Evolutionary conservation across 1,139 yeast species (phyloP).

Genomic region (Yamadazyma diddensiae): DNA sequence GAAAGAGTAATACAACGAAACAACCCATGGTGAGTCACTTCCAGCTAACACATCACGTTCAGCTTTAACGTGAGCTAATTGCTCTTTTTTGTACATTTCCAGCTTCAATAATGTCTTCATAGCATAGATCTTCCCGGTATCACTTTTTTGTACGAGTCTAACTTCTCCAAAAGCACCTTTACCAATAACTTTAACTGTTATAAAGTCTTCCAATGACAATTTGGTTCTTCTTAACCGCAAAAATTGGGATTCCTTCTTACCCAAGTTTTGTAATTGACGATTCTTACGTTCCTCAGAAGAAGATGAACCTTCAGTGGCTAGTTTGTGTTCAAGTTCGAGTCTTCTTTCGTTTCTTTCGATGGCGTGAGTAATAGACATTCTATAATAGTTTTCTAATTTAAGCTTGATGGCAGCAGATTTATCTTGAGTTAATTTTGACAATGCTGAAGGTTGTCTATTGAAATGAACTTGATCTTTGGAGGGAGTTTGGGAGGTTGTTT

Average conservation of each 20-base stretch:
- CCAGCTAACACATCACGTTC: constrained; percentile 86
- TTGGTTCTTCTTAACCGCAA: constrained; percentile 74
- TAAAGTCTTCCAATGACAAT: constrained; percentile 69
- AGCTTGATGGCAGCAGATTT: constrained; percentile 71
- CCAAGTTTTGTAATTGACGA: constrained; percentile 67
- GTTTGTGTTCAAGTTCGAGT: constrained; percentile 65
- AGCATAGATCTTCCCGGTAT: constrained; percentile 81
- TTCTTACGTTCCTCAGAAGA: constrained; percentile 70
- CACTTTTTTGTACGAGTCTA: constrained; percentile 74
- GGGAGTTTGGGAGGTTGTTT: background rate
- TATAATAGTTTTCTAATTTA: constrained; percentile 70
- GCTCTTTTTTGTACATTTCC: constrained; percentile 83
- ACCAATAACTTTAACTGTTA: constrained; percentile 78
- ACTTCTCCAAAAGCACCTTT: constrained; percentile 90
- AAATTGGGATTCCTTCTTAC: constrained; percentile 75
- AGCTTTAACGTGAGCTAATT: constrained; percentile 79
- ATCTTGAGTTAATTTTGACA: constrained; percentile 66
- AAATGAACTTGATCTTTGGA: constrained; percentile 59
- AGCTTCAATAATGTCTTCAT: constrained; percentile 77
- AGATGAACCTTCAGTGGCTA: constrained; percentile 59
- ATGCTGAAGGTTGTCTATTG: constrained; percentile 81
- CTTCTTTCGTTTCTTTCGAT: constrained; percentile 80
- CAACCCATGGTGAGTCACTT: constrained; percentile 86
- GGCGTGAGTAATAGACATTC: constrained; percentile 75
- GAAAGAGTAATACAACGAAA: constrained; percentile 74